Base-by-base conservation (phyloP, 352 stramenopile species). In the Phytophthora sojae region DNA sequence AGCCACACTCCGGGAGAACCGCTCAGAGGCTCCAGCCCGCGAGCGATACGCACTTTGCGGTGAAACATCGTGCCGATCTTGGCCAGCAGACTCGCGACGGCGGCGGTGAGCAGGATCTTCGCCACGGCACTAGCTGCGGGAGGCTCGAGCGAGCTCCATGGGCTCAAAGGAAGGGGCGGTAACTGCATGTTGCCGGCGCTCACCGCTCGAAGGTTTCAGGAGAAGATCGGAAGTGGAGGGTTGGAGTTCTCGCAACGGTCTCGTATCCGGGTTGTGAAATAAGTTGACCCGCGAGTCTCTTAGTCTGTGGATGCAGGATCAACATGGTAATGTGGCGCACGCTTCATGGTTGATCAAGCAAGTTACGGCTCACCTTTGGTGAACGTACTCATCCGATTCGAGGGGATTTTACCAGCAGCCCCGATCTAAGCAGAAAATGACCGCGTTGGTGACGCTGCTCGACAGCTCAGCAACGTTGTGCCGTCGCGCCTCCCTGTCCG, bases 41-140 rank as follows among this genome's bases (percentile, higher is more conserved):
- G 64, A n/a, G 81, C 80, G 64, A 89, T 89, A 2, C 81, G 71
- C 15, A 90, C 65, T 57, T 91, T 91, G 51, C 78, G 83, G 3
- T 67, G 62, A 50, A 89, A 47, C 9, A 71, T 59, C 7, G 52
- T 64, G 21, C 26, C 26, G 14, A 72, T 57, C 26, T 65, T 76
- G 26, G 6, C 65, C 44, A 76, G 19, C 4, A 76, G 6, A 19
- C 25, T 51, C 23, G 25, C 47, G 5, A 47, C 55, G 7, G 54
- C 32, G 45, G 61, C 21, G 9, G 32, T 52, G 39, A 65, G 23
- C 54, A 74, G 17, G 7, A 69, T 12, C 37, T 69, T 69, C 59
- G 61, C 59, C 26, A 42, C 49, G 49, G 42, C 57, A 6, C 35
- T 32, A 12, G 21, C 14, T 19, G 32, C 3, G 4, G 26, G 6